Evolutionary conservation across 1,139 yeast species (phyloP).

Genomic region (Martiniozyma asiatica): DNA sequence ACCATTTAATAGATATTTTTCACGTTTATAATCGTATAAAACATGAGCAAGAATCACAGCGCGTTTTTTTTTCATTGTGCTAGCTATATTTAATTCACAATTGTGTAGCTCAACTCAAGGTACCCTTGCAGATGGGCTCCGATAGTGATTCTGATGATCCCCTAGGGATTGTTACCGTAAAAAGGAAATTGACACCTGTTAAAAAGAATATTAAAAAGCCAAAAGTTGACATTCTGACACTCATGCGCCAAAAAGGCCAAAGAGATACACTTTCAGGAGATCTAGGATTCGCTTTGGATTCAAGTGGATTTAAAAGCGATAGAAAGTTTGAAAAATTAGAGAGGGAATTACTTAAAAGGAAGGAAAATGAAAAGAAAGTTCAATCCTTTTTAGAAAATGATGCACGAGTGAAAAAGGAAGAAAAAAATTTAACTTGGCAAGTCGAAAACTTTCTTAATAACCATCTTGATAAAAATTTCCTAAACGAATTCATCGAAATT

Average conservation of each 20-base stretch:
- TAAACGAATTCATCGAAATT: too few relatives aligned
- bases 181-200: background rate
- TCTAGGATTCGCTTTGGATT: background rate
- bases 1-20: conserved; percentile 5
- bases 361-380: background rate
- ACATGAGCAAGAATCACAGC: too few relatives aligned
- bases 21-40: too few relatives aligned
- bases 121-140: background rate
- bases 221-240: background rate
- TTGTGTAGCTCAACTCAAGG: background rate
- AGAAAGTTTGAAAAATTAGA: too few relatives aligned
- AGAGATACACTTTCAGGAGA: background rate
- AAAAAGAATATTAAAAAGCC: background rate
- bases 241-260: background rate
- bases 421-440: background rate
- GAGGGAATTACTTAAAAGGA: too few relatives aligned
- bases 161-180: background rate
- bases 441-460: background rate
- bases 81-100: background rate
- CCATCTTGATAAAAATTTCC: background rate
- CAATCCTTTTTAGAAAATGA: background rate
- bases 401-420: background rate
- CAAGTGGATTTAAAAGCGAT: background rate
- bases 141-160: conserved; percentile 1
- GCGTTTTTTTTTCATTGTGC: too few relatives aligned